Conservation (phyloP, 306 rosid species). For the Delonix regia region DNA sequence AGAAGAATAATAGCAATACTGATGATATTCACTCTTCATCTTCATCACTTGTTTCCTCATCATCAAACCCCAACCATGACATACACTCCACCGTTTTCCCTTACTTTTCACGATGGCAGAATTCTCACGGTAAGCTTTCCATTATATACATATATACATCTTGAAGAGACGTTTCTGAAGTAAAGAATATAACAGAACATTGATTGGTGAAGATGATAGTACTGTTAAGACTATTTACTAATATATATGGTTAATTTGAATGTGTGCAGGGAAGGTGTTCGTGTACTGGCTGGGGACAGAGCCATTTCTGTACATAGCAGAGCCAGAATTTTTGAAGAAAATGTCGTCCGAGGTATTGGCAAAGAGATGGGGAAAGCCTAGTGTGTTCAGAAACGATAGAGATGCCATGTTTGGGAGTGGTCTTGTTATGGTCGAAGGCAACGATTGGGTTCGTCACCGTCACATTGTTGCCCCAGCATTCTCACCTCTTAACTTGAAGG, state of each 20-base stretch:
- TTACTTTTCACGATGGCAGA: conserved; percentile 61
- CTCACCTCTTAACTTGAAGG: conserved; percentile 59
- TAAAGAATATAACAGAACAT: no score
- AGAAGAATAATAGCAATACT: conserved; percentile 5
- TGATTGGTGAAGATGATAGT: neutral
- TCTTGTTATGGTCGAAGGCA: conserved; percentile 59
- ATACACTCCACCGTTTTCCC: conserved; percentile 59
- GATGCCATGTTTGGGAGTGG: conserved; percentile 69
- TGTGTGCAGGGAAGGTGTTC: conserved; percentile 62
- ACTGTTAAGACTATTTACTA: no score
- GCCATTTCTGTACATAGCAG: conserved; percentile 64
- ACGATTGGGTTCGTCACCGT: conserved; percentile 63
- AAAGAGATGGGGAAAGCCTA: conserved; percentile 67
- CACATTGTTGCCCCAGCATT: conserved; percentile 62
- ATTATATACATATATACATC: no score
- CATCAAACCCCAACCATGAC: conserved; percentile 46
- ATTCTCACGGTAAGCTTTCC: conserved; percentile 47
- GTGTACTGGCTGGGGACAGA: conserved; percentile 73
- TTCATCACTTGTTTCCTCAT: neutral
- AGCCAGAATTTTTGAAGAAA: conserved; percentile 57
- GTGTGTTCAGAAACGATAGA: conserved; percentile 59
- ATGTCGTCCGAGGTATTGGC: conserved; percentile 58
- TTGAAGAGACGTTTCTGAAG: no score
- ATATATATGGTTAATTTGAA: no score
- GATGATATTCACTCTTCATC: no score